Base-by-base conservation (phyloP, 768 basidiomycete species). In the Rhizopogon sp. region DNA sequence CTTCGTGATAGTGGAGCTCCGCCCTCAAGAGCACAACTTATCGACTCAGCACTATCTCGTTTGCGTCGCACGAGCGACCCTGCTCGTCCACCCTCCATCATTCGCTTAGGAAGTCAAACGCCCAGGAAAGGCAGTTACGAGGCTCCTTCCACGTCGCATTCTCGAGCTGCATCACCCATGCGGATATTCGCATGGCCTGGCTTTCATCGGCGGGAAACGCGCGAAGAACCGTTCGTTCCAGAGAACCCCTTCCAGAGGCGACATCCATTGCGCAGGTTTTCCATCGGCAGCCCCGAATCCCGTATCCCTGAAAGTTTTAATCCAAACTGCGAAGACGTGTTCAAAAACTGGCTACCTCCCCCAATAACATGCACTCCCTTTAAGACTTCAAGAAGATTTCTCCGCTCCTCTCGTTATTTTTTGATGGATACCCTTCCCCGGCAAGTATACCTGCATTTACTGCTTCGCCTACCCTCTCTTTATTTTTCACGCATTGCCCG, bases 401-500 rank as follows among this genome's bases (percentile, higher is more conserved):
- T 68, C 46, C 55, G 49, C 10, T 62, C 58, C 39, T 40, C 55
- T 35, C 63, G 61, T 33, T 56, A 68, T 58, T 67, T 73, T 45
- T 25, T 64, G 20, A 35, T 65, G n/a, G 75, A 76, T 41, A 73
- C 70, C 1, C 40, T 80, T 14, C 73, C 77, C 0, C 70, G 78
- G 22, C 75, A 78, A 58, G 28, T 68, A 0, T 81, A 81, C 60
- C 66, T 79, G 43, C 67, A 71, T 44, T 42, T 71, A 28, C 79
- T 91, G 7, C 75, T 91, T 16, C 79, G 83, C 14, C 77, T 92
- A n/a, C 90, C 90, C 2, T 79, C 85, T 0, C 74, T 90, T 62
- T 92, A 92, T 63, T 92, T 90, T 68, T 80, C 84, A 3, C 83
- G 90, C 3, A 90, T 92, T 22, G 80, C 87, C 3, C 78, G 81